These are phyloP conservation scores for Pseudovirgaria hyperparasitica DNA, from an alignment of 2,329 filamentous ascomycete genomes.

Conservation along the genomic window DNA sequence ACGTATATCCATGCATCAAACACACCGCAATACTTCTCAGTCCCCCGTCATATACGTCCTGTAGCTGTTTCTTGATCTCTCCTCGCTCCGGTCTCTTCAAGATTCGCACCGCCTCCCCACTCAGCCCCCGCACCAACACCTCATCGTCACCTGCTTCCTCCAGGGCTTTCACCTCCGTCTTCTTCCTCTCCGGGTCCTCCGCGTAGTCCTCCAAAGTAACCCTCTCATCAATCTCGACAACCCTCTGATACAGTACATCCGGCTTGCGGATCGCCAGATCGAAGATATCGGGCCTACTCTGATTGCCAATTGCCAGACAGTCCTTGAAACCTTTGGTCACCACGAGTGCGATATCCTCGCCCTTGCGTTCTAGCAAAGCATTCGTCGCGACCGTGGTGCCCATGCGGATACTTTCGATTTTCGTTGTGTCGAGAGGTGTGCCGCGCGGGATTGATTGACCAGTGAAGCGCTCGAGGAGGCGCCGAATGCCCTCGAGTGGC, in stretches of 20 bases:
- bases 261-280: conserved; percentile 79
- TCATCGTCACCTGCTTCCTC: conserved; percentile 31
- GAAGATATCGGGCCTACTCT: conserved; percentile 80
- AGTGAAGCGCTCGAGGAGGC: conserved; percentile 69
- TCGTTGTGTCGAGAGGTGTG: conserved; percentile 63
- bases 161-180: conserved; percentile 42
- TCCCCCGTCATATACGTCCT: conserved; percentile 55
- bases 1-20: conserved; percentile 87
- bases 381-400: conserved; percentile 93
- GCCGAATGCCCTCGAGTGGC: conserved; percentile 78
- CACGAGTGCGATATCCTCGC: conserved; percentile 75
- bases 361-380: conserved; percentile 78
- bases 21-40: conserved; percentile 79
- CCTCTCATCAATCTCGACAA: conserved; percentile 82
- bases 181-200: conserved; percentile 60
- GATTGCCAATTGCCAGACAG: conserved; percentile 80
- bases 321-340: conserved; percentile 83
- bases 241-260: conserved; percentile 71
- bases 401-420: conserved; percentile 89
- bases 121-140: conserved; percentile 56
- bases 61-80: conserved; percentile 46
- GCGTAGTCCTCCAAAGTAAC: conserved; percentile 88
- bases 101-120: conserved; percentile 62
- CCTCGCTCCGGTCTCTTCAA: conserved; percentile 47
- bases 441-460: conserved; percentile 66